A percentile compares a stretch with the other conserved stretches of the same genome.
Conservation (phyloP, 371 early-diverging fungal genomes). For the Apophysomyces elegans region DNA sequence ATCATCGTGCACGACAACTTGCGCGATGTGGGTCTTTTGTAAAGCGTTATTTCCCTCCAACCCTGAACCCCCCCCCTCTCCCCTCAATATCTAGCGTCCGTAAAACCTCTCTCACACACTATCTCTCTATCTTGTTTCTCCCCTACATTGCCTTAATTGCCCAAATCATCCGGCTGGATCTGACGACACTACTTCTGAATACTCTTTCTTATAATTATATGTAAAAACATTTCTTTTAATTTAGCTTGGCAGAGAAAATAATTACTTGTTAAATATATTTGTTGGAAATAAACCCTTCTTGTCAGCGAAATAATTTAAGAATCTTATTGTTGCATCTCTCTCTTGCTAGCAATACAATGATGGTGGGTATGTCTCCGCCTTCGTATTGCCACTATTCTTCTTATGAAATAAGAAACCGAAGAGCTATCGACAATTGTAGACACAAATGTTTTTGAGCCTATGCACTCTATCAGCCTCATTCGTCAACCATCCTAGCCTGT, state of each 20-base stretch:
- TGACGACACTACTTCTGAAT: conserved; percentile 1
- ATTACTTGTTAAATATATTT: background rate
- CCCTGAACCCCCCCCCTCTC: background rate
- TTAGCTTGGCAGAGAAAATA: background rate
- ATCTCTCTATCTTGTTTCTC: too few relatives aligned
- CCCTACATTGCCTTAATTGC: background rate
- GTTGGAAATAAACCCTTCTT: background rate
- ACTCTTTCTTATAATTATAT: background rate
- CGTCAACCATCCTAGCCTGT: too few relatives aligned
- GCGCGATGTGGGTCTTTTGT: conserved; percentile 68
- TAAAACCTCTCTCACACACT: too few relatives aligned
- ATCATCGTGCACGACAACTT: conserved; percentile 71
- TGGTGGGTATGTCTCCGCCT: too few relatives aligned
- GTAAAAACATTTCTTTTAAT: background rate
- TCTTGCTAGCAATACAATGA: too few relatives aligned
- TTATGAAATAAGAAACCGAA: too few relatives aligned
- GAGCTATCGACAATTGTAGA: too few relatives aligned
- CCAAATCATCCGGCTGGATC: background rate
- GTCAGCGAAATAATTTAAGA: background rate
- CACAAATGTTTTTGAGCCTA: too few relatives aligned
- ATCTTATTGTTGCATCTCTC: too few relatives aligned
- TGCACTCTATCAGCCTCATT: too few relatives aligned
- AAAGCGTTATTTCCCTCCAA: conserved; percentile 6
- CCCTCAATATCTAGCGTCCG: too few relatives aligned
- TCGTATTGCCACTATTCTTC: too few relatives aligned